phyloP scores from a whole-genome alignment of 768 basidiomycete species.

The Phylloporus arenicola region DNA sequence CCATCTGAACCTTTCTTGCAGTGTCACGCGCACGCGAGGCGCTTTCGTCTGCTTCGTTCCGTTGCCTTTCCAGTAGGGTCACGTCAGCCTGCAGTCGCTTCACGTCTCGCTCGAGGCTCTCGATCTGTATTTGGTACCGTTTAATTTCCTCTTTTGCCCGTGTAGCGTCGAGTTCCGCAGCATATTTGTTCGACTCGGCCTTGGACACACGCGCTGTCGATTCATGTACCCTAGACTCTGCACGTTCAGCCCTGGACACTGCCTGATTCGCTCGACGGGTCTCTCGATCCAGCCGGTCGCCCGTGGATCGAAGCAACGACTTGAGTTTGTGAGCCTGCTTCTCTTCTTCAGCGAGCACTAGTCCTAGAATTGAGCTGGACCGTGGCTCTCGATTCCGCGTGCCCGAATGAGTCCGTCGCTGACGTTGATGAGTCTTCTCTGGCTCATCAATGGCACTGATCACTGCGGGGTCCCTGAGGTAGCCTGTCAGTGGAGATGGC shows the following conservation, averaged over 20 bases:
- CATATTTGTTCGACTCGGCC: constrained; percentile 40
- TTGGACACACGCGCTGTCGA: constrained; percentile 32
- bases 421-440: constrained; percentile 27
- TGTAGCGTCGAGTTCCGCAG: constrained; percentile 35
- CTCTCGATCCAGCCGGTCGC: constrained; percentile 53
- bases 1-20: constrained; percentile 39
- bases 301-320: constrained; percentile 44
- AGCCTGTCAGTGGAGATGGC: constrained; percentile 40
- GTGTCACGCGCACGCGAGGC: constrained; percentile 40
- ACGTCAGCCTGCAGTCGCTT: constrained; percentile 30
- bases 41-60: constrained; percentile 40
- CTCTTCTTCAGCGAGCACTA: constrained; percentile 51
- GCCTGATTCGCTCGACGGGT: constrained; percentile 50
- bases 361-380: constrained; percentile 36
- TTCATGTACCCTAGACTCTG: constrained; percentile 46
- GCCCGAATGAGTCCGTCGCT: constrained; percentile 31
- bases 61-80: constrained; percentile 32
- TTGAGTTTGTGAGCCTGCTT: constrained; percentile 52
- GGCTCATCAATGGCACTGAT: constrained; percentile 31
- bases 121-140: constrained; percentile 43
- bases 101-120: constrained; percentile 42
- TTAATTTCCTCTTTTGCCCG: constrained; percentile 44
- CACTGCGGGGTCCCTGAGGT: constrained; percentile 42
- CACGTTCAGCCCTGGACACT: constrained; percentile 44
- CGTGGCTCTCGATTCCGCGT: constrained; percentile 37